Evolutionary conservation across 257 asterid genomes (phyloP).

Genomic region (Nicotiana otophora): DNA sequence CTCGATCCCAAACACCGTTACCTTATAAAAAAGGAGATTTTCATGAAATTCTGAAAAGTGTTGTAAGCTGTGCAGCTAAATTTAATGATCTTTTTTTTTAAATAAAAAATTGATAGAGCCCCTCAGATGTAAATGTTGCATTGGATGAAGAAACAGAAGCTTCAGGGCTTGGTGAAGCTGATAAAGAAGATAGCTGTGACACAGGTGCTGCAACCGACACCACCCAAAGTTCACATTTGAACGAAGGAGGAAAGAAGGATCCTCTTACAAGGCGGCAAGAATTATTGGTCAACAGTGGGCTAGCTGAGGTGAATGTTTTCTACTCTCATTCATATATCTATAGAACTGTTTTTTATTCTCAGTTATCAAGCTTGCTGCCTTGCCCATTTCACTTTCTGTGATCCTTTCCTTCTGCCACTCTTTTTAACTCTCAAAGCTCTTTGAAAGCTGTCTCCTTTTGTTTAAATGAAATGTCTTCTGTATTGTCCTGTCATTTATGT

Average conservation of each 20-base stretch:
- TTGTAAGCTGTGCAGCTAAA: neutral
- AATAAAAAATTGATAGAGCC: constrained; percentile 24
- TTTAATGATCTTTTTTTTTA: neutral
- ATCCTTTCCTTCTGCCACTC: neutral
- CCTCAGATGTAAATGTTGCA: constrained; percentile 12
- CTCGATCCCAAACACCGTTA: too few species aligned
- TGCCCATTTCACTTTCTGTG: neutral
- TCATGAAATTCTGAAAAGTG: neutral
- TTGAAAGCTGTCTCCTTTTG: neutral
- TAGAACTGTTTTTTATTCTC: neutral
- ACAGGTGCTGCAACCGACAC: constrained; percentile 18
- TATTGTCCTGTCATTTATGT: neutral
- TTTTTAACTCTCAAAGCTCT: too few species aligned
- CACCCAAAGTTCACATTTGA: constrained; percentile 18
- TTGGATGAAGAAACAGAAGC: constrained; percentile 6
- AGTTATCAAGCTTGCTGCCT: neutral
- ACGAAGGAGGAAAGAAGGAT: constrained; percentile 81
- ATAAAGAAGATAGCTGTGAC: constrained; percentile 25
- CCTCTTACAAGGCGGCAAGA: constrained; percentile 72
- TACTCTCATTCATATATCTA: neutral
- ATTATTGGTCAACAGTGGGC: constrained; percentile 72
- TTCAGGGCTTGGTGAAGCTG: constrained; percentile 30
- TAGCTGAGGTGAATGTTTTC: constrained; percentile 68
- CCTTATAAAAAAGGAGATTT: neutral
- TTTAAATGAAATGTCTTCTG: neutral